phyloP scores from a whole-genome alignment of 345 rosid genomes.

The Syzygium aqueum region DNA sequence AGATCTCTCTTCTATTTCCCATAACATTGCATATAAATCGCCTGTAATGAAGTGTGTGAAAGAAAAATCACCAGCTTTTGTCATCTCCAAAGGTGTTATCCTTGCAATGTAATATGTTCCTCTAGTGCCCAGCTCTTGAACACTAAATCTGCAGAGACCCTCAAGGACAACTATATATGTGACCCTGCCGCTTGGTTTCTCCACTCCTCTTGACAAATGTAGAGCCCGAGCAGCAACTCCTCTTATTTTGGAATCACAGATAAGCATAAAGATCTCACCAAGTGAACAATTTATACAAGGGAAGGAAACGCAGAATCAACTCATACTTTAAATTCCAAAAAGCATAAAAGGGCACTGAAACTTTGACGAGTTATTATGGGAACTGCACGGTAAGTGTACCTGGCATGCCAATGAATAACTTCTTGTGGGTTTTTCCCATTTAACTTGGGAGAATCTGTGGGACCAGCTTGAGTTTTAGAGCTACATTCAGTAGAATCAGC shows the following conservation, averaged over 20 bases:
- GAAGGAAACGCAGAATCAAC: background rate
- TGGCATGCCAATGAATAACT: slow-evolving; percentile 83
- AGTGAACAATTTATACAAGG: background rate
- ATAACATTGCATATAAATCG: background rate
- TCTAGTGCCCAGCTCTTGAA: slow-evolving; percentile 86
- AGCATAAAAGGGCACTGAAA: background rate
- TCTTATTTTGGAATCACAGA: slow-evolving; percentile 24
- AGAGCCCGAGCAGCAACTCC: slow-evolving; percentile 99
- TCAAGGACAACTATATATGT: slow-evolving; percentile 97
- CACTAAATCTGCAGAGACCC: slow-evolving; percentile 91
- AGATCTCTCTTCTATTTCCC: background rate
- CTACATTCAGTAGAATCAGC: slow-evolving; percentile 59
- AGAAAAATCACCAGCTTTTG: slow-evolving; percentile 49
- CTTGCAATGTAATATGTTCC: slow-evolving; percentile 87
- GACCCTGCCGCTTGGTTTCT: slow-evolving; percentile 99
- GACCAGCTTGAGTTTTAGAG: slow-evolving; percentile 44
- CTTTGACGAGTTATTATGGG: background rate
- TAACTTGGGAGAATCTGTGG: slow-evolving; percentile 60
- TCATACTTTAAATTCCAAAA: background rate
- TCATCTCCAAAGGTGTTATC: slow-evolving; percentile 87
- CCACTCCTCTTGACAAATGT: slow-evolving; percentile 97
- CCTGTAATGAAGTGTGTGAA: background rate
- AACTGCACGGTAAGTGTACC: slow-evolving; percentile 24
- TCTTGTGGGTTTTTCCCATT: slow-evolving; percentile 80
- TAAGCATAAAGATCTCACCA: background rate